Evolutionary conservation across 2,329 filamentous ascomycete species (phyloP), one percentile per base, ranked within the genome.

Genomic region (Chaetomiaceae sp.): DNA sequence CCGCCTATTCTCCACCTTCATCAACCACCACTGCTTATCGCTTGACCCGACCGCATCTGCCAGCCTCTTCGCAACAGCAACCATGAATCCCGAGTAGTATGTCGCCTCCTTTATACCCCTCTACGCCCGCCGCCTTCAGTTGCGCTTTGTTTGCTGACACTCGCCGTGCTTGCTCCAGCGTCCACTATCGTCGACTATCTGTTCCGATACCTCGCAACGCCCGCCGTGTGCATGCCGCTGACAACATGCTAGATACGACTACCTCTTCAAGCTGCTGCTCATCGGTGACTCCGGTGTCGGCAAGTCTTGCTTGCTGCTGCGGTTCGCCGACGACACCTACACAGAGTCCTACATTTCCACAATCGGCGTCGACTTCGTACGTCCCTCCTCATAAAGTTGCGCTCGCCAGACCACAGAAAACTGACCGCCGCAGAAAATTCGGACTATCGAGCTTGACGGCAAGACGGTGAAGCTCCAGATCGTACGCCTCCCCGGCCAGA

Each of bases 381-480:
- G 89, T 83, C 61, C 27, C 20, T 40, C 12, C 27, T 12, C 17
- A 17, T 49, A 38, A 19, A 19, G 20, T 31, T 33, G 40, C 31
- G 36, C n/a, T 25, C 25, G 17, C 9, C 15, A 29, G 36, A 4
- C 15, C 7, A 6, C 22, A 7, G 17, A 20, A 23, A 27, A 36
- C 61, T 64, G 42, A 64, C 60, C 17, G 6, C 17, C 20, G 39
- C 66, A 96, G 91, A 99, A 99, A 95, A 99, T 99, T 80, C 87
- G 94, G 73, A 99, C 94, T 62, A 97, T 97, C 77, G 94, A 99
- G 76, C 87, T 97, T 68, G 94, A 99, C 76, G 91, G 91, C 76
- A 99, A 99, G 87, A 97, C 94, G 19, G 94, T 99, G 72, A 99
- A 99, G 81, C 83, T 99, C 65, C 94, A 99, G 78, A 99, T 99